A percentile compares a stretch with the other conserved stretches of the same genome.
Conservation (phyloP, 1,284 basidiomycete genomes). For the Baeospora myosura region DNA sequence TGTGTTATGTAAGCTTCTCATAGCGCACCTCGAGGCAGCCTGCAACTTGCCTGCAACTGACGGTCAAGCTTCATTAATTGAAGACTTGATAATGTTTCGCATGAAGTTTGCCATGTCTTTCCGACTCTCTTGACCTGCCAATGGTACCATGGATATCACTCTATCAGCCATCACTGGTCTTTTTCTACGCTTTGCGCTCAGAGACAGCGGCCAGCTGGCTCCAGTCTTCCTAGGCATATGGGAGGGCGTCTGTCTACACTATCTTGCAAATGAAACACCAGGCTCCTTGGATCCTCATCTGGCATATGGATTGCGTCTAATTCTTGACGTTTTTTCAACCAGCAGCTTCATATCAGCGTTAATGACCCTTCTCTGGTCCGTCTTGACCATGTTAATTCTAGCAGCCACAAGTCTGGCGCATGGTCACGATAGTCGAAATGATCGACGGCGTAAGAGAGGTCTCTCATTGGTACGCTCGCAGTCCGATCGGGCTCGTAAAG, state of each 20-base stretch:
- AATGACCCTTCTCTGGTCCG: constrained; percentile 28
- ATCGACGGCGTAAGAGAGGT: constrained; percentile 18
- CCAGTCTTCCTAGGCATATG: constrained; percentile 31
- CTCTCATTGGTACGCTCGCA: not conserved
- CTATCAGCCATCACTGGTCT: constrained; percentile 34
- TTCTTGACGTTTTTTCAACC: constrained; percentile 30
- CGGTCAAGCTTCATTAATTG: no score
- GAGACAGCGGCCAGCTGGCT: constrained; percentile 12
- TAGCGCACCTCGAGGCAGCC: no score
- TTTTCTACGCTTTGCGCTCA: constrained; percentile 25
- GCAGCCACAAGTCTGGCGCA: constrained; percentile 21
- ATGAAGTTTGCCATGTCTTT: constrained; percentile 8
- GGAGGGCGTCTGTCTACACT: constrained; percentile 33
- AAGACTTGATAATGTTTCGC: not conserved
- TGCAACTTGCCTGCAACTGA: no score
- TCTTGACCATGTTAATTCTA: constrained; percentile 24
- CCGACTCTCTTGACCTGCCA: no score
- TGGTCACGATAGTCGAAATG: constrained; percentile 18
- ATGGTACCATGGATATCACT: constrained; percentile 33
- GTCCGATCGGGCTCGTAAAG: no score
- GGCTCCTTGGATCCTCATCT: constrained; percentile 31
- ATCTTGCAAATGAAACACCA: constrained; percentile 20
- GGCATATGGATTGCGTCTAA: constrained; percentile 31
- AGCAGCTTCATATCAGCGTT: constrained; percentile 22
- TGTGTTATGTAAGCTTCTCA: no score